Conservation (phyloP, 106 monocot genomes). For the Narthecium ossifragum region DNA sequence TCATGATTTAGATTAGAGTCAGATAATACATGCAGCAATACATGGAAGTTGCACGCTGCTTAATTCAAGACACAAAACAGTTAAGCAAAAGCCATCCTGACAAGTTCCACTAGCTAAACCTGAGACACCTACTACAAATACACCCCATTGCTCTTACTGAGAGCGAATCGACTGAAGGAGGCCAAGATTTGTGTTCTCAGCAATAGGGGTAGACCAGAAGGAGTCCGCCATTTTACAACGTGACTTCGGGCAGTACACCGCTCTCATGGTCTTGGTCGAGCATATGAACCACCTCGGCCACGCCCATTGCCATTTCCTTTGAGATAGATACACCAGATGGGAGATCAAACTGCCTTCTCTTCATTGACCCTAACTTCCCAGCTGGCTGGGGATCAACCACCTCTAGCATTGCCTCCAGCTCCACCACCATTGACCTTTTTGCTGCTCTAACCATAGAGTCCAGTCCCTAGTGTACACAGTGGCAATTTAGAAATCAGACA, state of each 20-base stretch:
- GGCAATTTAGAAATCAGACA: neutral
- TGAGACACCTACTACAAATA: too few relatives aligned
- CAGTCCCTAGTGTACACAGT: conserved; percentile 3
- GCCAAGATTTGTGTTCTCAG: too few relatives aligned
- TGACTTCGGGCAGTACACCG: neutral
- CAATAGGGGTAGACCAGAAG: too few relatives aligned
- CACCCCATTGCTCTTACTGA: too few relatives aligned
- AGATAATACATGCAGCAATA: too few relatives aligned
- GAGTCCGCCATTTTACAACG: neutral
- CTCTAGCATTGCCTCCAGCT: conserved; percentile 12
- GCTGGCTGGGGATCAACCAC: conserved; percentile 1
- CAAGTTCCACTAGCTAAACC: too few relatives aligned
- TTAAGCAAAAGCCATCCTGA: too few relatives aligned
- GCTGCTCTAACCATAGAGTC: conserved; percentile 4
- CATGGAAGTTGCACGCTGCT: too few relatives aligned
- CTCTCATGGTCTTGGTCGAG: conserved; percentile 6
- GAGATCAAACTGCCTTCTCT: conserved; percentile 3
- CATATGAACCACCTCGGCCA: conserved; percentile 8
- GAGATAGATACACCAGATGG: neutral
- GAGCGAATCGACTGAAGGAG: too few relatives aligned
- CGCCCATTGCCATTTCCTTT: conserved; percentile 4
- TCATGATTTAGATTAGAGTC: too few relatives aligned
- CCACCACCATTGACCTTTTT: conserved; percentile 4
- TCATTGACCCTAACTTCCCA: neutral
- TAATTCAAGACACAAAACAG: too few relatives aligned